phyloP scores from a whole-genome alignment of 192 early-diverging fungal species.

The Spizellomyces sp. region DNA sequence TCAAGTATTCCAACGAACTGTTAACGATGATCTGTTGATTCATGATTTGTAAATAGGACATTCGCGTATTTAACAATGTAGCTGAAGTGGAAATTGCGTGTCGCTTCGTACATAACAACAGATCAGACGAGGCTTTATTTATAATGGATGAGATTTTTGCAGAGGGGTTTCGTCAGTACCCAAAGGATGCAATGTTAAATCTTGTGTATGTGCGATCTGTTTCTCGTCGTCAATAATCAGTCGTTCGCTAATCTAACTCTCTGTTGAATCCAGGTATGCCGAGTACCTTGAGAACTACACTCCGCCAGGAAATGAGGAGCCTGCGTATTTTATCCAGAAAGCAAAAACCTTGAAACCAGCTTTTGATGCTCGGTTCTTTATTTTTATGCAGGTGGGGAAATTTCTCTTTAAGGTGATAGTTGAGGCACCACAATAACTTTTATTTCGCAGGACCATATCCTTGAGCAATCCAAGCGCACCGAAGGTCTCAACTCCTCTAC shows the following conservation, averaged over 20 bases:
- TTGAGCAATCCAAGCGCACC: constrained; percentile 28
- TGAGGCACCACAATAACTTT: not conserved
- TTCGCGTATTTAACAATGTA: constrained; percentile 14
- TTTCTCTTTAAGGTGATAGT: not conserved
- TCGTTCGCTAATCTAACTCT: not conserved
- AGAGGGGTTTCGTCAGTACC: constrained; percentile 33
- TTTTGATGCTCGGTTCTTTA: constrained; percentile 33
- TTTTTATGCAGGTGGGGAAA: constrained; percentile 30
- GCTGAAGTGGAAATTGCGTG: constrained; percentile 30
- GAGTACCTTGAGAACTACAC: constrained; percentile 23
- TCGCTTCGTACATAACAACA: constrained; percentile 31
- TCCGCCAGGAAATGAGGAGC: constrained; percentile 1
- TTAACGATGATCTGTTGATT: not conserved
- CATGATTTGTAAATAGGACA: constrained; percentile 2
- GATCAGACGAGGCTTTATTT: constrained; percentile 18
- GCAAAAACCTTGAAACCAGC: constrained; percentile 28
- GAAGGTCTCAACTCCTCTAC: constrained; percentile 34
- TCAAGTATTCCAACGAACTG: not conserved
- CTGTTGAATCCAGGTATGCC: constrained; percentile 13
- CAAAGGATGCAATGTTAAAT: constrained; percentile 17
- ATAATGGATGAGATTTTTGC: constrained; percentile 34
- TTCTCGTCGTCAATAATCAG: not conserved
- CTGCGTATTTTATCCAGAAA: not conserved
- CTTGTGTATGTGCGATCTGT: constrained; percentile 15
- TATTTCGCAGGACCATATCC: constrained; percentile 11